Percentiles rank a stretch among this genome's conserved stretches.
These are phyloP conservation scores for Amphicarpaea edgeworthii DNA, from an alignment of 306 rosid genomes.

Conservation along the genomic window DNA sequence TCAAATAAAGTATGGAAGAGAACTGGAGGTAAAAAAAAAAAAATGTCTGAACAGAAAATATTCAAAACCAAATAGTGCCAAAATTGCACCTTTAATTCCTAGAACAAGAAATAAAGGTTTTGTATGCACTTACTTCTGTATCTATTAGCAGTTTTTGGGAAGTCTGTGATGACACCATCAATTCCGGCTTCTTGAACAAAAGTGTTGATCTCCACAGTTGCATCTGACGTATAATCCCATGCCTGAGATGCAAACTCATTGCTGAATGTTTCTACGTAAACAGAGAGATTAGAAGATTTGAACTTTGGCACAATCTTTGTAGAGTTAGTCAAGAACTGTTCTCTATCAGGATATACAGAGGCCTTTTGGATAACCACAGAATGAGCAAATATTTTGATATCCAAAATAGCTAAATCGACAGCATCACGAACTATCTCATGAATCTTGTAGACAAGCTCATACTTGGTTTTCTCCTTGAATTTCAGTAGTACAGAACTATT, in stretches of 20 bases:
- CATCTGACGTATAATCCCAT: conserved; percentile 88
- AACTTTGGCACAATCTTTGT: conserved; percentile 58
- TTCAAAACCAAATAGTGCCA: conserved; percentile 10
- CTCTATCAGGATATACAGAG: conserved; percentile 49
- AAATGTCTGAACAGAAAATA: background rate
- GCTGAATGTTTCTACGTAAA: conserved; percentile 74
- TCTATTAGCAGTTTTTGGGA: conserved; percentile 82
- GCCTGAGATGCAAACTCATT: conserved; percentile 88
- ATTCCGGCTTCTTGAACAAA: conserved; percentile 47
- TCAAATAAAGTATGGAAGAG: conserved; percentile 8
- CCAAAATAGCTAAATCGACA: conserved; percentile 49
- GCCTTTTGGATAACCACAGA: conserved; percentile 70
- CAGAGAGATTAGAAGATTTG: conserved; percentile 59
- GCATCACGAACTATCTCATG: conserved; percentile 57
- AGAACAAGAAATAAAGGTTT: conserved; percentile 31
- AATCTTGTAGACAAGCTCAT: conserved; percentile 75
- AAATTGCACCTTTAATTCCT: background rate
- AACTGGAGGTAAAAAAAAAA: background rate
- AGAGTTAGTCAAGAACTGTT: conserved; percentile 25
- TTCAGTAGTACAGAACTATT: conserved; percentile 70
- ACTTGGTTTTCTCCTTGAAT: conserved; percentile 61
- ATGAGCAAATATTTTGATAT: conserved; percentile 71
- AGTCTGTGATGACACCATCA: conserved; percentile 80
- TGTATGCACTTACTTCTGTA: conserved; percentile 74
- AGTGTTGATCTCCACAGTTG: conserved; percentile 82